Percentiles rank a stretch among this genome's conserved stretches.
Conservation (phyloP, 2,329 filamentous ascomycete genomes). For the Aspergillus tamarii region DNA sequence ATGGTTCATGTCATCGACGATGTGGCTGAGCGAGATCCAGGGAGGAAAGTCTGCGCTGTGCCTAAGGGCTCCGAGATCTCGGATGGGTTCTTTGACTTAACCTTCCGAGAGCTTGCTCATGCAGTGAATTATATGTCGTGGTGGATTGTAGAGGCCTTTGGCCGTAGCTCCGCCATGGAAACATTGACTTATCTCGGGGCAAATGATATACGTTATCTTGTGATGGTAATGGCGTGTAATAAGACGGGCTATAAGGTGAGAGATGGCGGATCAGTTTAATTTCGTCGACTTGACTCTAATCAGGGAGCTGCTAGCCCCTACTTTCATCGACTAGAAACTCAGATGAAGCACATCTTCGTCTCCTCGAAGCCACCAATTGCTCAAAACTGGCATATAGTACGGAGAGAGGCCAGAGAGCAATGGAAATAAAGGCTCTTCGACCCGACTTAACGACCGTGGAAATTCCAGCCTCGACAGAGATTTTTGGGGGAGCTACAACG, state of each 20-base stretch:
- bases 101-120: constrained; percentile 22
- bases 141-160: constrained; percentile 29
- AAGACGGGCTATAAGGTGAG: constrained; percentile 24
- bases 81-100: constrained; percentile 19
- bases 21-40: constrained; percentile 10
- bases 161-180: constrained; percentile 14
- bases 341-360: constrained; percentile 15
- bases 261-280: constrained; percentile 1
- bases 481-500: not conserved
- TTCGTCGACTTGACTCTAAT: not conserved
- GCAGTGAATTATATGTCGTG: constrained; percentile 24
- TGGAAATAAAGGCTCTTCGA: constrained; percentile 18
- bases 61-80: constrained; percentile 7
- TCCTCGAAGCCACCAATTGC: constrained; percentile 18
- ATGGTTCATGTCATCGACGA: constrained; percentile 14
- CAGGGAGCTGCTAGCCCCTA: constrained; percentile 15
- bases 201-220: constrained; percentile 25
- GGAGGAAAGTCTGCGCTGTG: constrained; percentile 11
- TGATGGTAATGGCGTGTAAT: constrained; percentile 23
- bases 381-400: constrained; percentile 28
- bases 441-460: constrained; percentile 15
- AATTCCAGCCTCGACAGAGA: constrained; percentile 6
- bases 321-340: constrained; percentile 27
- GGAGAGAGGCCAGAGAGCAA: constrained; percentile 25
- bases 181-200: constrained; percentile 24